Percentiles rank a stretch among this genome's conserved stretches.
These are phyloP conservation scores for Annulohypoxylon bovei DNA, from an alignment of 495 filamentous ascomycete genomes.

Conservation along the genomic window DNA sequence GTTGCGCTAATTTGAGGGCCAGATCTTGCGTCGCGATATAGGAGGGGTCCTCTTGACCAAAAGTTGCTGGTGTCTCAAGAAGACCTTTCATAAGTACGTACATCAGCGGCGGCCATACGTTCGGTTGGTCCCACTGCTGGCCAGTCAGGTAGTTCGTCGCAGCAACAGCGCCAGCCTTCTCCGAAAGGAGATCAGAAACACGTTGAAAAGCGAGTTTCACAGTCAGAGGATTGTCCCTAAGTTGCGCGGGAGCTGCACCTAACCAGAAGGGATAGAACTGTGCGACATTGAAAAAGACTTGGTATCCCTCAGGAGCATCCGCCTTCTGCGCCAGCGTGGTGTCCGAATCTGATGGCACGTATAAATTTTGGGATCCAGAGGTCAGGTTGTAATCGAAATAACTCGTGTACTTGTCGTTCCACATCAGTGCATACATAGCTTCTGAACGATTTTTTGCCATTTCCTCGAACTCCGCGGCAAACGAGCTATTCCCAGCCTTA, in stretches of 20 bases:
- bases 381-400: slow-evolving; percentile 65
- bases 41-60: slow-evolving; percentile 53
- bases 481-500: slow-evolving; percentile 43
- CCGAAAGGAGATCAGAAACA: slow-evolving; percentile 49
- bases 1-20: slow-evolving; percentile 55
- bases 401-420: slow-evolving; percentile 57
- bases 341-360: slow-evolving; percentile 52
- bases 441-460: slow-evolving; percentile 51
- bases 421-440: slow-evolving; percentile 59
- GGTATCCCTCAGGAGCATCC: slow-evolving; percentile 50
- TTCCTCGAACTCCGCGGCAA: slow-evolving; percentile 46
- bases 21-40: slow-evolving; percentile 54
- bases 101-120: slow-evolving; percentile 61
- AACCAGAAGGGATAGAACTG: slow-evolving; percentile 64
- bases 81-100: slow-evolving; percentile 60
- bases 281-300: slow-evolving; percentile 54
- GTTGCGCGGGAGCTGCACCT: slow-evolving; percentile 55
- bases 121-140: slow-evolving; percentile 64
- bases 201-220: slow-evolving; percentile 52
- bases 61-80: slow-evolving; percentile 58
- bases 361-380: slow-evolving; percentile 50
- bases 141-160: slow-evolving; percentile 57
- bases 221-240: slow-evolving; percentile 58
- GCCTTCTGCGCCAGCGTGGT: slow-evolving; percentile 42
- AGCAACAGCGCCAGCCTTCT: slow-evolving; percentile 54